Conservation (phyloP, 2,329 filamentous ascomycete genomes). For the Colletotrichum navitas region DNA sequence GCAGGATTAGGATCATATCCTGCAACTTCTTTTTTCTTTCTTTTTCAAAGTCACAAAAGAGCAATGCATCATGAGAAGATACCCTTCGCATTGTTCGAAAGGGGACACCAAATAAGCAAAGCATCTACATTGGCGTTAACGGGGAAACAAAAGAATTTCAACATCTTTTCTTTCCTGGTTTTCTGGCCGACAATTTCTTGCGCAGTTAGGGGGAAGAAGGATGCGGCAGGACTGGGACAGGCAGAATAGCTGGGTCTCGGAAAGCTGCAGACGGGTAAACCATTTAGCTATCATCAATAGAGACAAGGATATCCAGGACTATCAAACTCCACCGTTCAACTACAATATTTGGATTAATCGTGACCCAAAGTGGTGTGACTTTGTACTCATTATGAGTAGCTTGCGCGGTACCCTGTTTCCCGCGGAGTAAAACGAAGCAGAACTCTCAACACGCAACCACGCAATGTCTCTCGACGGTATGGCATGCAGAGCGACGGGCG, state of each 20-base stretch:
- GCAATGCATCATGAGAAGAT: conserved; percentile 56
- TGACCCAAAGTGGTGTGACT: not conserved
- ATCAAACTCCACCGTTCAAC: too few species aligned
- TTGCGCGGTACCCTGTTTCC: not conserved
- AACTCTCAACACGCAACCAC: not conserved
- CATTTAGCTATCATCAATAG: conserved; percentile 31
- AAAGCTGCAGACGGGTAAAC: conserved; percentile 31
- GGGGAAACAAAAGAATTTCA: conserved; percentile 62
- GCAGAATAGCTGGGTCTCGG: conserved; percentile 23
- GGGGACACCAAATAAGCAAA: conserved; percentile 38
- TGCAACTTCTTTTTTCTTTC: conserved; percentile 30
- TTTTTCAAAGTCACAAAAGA: conserved; percentile 36
- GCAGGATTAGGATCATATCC: conserved; percentile 47
- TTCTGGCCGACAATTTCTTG: conserved; percentile 52
- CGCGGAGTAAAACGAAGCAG: not conserved
- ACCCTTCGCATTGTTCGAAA: conserved; percentile 48
- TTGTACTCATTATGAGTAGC: not conserved
- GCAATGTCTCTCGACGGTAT: conserved; percentile 20
- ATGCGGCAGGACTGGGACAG: not conserved
- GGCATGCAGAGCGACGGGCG: not conserved
- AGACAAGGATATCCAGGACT: conserved; percentile 30
- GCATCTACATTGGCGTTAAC: conserved; percentile 53
- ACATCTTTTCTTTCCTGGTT: conserved; percentile 61
- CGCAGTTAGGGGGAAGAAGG: conserved; percentile 21
- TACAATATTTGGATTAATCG: not conserved